phyloP scores from a whole-genome alignment of 176 grass and related monocot genomes.

The Oryza glumipatula region DNA sequence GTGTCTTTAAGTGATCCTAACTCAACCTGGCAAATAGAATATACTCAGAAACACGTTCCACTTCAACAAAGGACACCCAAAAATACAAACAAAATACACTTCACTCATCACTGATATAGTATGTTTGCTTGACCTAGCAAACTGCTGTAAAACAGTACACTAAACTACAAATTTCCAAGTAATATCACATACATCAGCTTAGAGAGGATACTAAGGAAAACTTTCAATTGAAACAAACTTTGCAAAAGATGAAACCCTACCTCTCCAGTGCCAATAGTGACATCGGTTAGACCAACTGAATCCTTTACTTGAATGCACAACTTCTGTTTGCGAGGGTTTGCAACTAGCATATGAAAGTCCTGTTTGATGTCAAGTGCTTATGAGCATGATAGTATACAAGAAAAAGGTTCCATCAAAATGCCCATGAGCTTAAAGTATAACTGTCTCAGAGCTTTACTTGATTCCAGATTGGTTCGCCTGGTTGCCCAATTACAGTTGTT shows the following conservation, averaged over 20 bases:
- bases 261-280: constrained; percentile 83
- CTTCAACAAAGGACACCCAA: constrained; percentile 4
- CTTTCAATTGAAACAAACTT: neutral
- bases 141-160: neutral
- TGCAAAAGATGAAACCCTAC: constrained; percentile 36
- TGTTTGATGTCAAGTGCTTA: constrained; percentile 40
- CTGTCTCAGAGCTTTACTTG: constrained; percentile 60
- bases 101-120: neutral
- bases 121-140: neutral
- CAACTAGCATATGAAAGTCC: constrained; percentile 94
- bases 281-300: constrained; percentile 76
- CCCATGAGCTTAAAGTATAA: neutral
- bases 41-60: neutral
- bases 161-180: neutral
- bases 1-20: constrained; percentile 92
- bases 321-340: constrained; percentile 78
- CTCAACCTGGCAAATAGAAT: constrained; percentile 67
- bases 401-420: constrained; percentile 23
- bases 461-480: constrained; percentile 97
- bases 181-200: neutral
- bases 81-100: neutral
- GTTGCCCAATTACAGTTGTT: constrained; percentile 88
- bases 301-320: constrained; percentile 83
- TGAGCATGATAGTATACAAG: neutral
- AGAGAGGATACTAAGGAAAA: too few relatives aligned